Percentiles rank a stretch among this genome's conserved stretches.
phyloP scores from a whole-genome alignment of 2,329 filamentous ascomycete genomes.

The Diaporthe velutina region DNA sequence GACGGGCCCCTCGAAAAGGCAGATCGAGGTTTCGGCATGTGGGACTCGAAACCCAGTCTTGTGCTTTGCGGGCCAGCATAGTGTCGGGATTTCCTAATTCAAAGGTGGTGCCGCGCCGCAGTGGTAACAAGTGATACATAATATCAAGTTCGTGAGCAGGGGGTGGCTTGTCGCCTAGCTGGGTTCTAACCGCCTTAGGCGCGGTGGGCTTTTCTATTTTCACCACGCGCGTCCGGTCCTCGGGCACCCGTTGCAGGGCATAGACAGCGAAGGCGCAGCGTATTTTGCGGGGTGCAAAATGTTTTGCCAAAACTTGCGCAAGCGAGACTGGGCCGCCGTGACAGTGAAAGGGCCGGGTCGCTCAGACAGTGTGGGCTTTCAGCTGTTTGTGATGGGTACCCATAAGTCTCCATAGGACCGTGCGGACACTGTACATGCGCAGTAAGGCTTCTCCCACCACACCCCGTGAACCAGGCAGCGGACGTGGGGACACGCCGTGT shows the following conservation, averaged over 20 bases:
- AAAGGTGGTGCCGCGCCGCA: constrained; percentile 6
- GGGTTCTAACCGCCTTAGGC: constrained; percentile 26
- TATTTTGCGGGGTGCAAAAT: constrained; percentile 19
- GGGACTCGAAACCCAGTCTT: constrained; percentile 25
- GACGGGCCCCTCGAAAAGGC: constrained; percentile 8
- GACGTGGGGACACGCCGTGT: constrained; percentile 10
- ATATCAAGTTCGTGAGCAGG: constrained; percentile 11
- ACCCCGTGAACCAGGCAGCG: constrained; percentile 5
- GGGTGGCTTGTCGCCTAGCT: background rate
- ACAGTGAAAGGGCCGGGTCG: constrained; percentile 14
- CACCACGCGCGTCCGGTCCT: constrained; percentile 30
- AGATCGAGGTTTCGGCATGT: constrained; percentile 32
- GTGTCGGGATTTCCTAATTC: constrained; percentile 26
- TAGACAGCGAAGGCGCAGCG: constrained; percentile 3
- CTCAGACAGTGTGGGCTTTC: constrained; percentile 34
- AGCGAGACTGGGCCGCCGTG: background rate
- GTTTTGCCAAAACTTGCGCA: constrained; percentile 28
- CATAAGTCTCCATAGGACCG: background rate
- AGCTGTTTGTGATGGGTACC: constrained; percentile 11
- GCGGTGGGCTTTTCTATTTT: constrained; percentile 27
- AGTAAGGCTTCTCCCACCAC: background rate
- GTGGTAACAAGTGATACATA: constrained; percentile 4
- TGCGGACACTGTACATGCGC: constrained; percentile 5
- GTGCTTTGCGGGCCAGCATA: constrained; percentile 18
- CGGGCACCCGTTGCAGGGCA: constrained; percentile 9